Evolutionary conservation across 352 stramenopile genomes (phyloP), one percentile per base, ranked within the genome.

Genomic region (Globisporangium parvum): DNA sequence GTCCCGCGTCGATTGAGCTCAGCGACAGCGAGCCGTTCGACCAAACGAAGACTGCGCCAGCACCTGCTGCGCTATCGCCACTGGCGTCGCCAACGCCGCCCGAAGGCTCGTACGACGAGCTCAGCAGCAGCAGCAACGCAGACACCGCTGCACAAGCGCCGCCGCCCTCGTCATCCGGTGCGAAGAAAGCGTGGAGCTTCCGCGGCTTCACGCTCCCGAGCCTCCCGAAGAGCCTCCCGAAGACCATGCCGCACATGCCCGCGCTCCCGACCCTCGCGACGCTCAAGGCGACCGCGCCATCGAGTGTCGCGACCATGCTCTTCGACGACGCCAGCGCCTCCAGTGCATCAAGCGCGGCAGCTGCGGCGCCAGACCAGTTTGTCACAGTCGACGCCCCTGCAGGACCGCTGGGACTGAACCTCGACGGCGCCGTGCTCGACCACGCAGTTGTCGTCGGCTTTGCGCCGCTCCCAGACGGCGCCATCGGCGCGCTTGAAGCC

Each of bases 391-490:
- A 87, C 8, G 77, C 63, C 9, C 76, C 76, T 3, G 33, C 80
- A 2, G 80, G 77, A 3, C 66, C 82, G 18, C 62, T 92, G 3
- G 80, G 82, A 0, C 53, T 91, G 5, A 74, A 84, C 35, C 54
- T 89, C 10, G 69, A 89, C 49, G 73, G 69, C 12, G 63, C 24
- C 2, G 31, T 71, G 18, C 48, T 53, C 1, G 67, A 69, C 54
- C 57, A 55, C 17, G 79, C 82, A 0, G 70, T 87, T 12, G 75
- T 92, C 11, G 10, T 75, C n/a, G 79, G 81, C 14, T 92, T 92
- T 47, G 56, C 75, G 17, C 55, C 65, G n/a, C 52, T 93, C 6
- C 65, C 70, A 0, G 77, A 87, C 33, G 79, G 77, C 33, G 70
- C 70, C 11, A 55, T 57, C 10, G 81, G 81, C 33, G 48, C 59